Conservation (phyloP, 2,329 filamentous ascomycete species). For the Emericellopsis cladophorae region DNA sequence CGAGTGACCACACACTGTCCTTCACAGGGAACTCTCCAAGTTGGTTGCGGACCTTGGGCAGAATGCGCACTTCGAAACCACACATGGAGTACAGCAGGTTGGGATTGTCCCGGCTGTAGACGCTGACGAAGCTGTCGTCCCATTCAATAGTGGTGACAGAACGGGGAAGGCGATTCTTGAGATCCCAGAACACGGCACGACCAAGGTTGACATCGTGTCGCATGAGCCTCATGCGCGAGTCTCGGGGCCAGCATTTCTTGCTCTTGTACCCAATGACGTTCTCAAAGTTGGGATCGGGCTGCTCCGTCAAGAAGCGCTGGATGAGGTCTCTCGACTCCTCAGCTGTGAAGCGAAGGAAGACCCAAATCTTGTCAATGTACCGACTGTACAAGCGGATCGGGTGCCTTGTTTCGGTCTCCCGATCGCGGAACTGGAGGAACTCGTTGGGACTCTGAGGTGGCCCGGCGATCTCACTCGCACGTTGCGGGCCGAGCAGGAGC, state of each 20-base stretch:
- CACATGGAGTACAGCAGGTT: slow-evolving; percentile 97
- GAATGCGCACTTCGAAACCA: slow-evolving; percentile 90
- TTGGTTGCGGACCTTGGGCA: slow-evolving; percentile 88
- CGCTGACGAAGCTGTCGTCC: slow-evolving; percentile 97
- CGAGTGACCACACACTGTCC: slow-evolving; percentile 95
- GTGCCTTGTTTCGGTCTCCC: slow-evolving; percentile 82
- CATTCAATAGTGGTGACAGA: slow-evolving; percentile 97
- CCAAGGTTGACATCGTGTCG: slow-evolving; percentile 96
- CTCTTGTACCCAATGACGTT: slow-evolving; percentile 99
- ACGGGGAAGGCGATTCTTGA: slow-evolving; percentile 90
- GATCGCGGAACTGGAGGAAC: slow-evolving; percentile 92
- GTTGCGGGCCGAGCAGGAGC: slow-evolving; percentile 79
- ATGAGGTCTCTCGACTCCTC: slow-evolving; percentile 95
- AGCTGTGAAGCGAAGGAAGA: slow-evolving; percentile 85
- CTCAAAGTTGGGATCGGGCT: slow-evolving; percentile 97
- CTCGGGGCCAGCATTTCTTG: slow-evolving; percentile 98
- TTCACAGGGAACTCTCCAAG: slow-evolving; percentile 96
- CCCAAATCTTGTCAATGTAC: slow-evolving; percentile 98
- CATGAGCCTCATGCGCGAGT: slow-evolving; percentile 97
- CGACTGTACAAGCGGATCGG: slow-evolving; percentile 95
- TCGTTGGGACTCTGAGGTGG: slow-evolving; percentile 91
- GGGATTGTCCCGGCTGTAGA: slow-evolving; percentile 96
- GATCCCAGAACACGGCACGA: slow-evolving; percentile 94
- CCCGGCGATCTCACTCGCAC: slow-evolving; percentile 95
- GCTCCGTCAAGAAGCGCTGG: slow-evolving; percentile 93